Percentiles rank a stretch among this genome's conserved stretches.
phyloP scores from a whole-genome alignment of 192 early-diverging fungal species.

The Podila epigama region DNA sequence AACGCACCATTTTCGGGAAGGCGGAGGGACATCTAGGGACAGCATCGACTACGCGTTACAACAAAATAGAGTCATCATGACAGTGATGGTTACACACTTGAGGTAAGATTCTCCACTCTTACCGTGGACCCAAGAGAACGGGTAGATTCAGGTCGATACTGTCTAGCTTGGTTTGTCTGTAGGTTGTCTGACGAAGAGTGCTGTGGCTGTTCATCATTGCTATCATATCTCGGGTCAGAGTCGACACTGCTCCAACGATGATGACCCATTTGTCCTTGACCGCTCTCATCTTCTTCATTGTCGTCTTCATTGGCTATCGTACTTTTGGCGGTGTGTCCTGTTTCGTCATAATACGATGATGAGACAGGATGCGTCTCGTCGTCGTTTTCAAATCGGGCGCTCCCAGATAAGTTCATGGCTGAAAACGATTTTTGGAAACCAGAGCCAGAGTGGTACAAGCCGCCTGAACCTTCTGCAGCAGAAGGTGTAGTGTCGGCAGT shows the following conservation, averaged over 20 bases:
- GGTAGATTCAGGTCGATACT: slow-evolving; percentile 40
- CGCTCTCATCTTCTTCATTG: slow-evolving; percentile 1
- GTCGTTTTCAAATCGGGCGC: not conserved
- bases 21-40: slow-evolving; percentile 47
- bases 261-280: slow-evolving; percentile 11
- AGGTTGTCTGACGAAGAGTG: not conserved
- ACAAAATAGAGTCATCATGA: too few species aligned
- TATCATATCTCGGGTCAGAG: slow-evolving; percentile 29
- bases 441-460: not conserved
- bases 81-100: not conserved
- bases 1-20: slow-evolving; percentile 52
- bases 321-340: not conserved
- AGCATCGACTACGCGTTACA: too few species aligned
- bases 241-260: slow-evolving; percentile 37
- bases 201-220: slow-evolving; percentile 15
- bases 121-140: slow-evolving; percentile 40
- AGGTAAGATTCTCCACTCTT: not conserved
- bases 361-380: not conserved
- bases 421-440: slow-evolving; percentile 30
- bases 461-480: not conserved
- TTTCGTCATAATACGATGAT: not conserved
- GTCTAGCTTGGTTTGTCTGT: not conserved
- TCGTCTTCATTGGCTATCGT: not conserved
- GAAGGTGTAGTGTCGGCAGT: not conserved
- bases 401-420: slow-evolving; percentile 22